Percentiles rank a stretch among this genome's conserved stretches.
Conservation (phyloP, 768 basidiomycete species). For the Ephemerocybe angulata region DNA sequence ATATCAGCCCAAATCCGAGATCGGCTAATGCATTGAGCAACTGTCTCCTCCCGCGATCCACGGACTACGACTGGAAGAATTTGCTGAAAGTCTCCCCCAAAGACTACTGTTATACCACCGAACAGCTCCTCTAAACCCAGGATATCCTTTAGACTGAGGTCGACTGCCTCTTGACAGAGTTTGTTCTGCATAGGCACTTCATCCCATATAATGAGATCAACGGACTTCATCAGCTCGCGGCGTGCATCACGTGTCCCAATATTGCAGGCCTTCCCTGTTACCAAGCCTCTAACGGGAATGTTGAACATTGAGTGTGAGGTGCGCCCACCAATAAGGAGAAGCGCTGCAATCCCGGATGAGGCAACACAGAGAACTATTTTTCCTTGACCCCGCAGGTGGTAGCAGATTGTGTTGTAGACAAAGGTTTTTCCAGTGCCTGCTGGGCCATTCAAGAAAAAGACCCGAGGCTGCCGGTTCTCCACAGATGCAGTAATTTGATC, state of each 20-base stretch:
- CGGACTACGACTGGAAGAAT: constrained; percentile 40
- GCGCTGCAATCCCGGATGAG: constrained; percentile 46
- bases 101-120: constrained; percentile 41
- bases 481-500: constrained; percentile 25
- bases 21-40: constrained; percentile 29
- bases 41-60: constrained; percentile 37
- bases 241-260: constrained; percentile 24
- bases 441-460: constrained; percentile 40
- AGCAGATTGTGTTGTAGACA: constrained; percentile 33
- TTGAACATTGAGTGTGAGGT: constrained; percentile 50
- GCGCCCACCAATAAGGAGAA: constrained; percentile 41
- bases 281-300: constrained; percentile 32
- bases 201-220: constrained; percentile 43
- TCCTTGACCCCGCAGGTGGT: constrained; percentile 21
- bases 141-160: constrained; percentile 32
- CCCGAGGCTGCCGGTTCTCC: constrained; percentile 10
- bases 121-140: constrained; percentile 23
- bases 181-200: constrained; percentile 38
- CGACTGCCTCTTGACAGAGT: constrained; percentile 32
- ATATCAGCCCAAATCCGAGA: constrained; percentile 38
- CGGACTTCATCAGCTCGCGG: constrained; percentile 27
- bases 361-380: constrained; percentile 45
- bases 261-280: constrained; percentile 18
- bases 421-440: constrained; percentile 47
- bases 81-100: constrained; percentile 50